phyloP scores from a whole-genome alignment of 495 filamentous ascomycete species.

The Annulohypoxylon maeteangense region DNA sequence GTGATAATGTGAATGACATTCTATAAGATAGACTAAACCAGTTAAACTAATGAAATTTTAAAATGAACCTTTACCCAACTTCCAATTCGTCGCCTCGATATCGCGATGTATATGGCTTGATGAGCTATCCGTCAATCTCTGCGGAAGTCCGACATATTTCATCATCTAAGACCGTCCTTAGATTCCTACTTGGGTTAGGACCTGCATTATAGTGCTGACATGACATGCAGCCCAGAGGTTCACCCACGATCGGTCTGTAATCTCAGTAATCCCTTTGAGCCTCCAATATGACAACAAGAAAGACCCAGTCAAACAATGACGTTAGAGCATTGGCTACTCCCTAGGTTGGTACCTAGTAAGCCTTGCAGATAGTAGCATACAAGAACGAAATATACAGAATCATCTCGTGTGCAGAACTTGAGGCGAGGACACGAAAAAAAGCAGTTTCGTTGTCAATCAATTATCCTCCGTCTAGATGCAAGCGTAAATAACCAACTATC shows the following conservation, averaged over 20 bases:
- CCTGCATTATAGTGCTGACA: neutral
- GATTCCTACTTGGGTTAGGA: neutral
- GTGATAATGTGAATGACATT: constrained; percentile 27
- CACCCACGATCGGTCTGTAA: neutral
- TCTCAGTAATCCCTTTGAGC: neutral
- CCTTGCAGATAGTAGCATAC: neutral
- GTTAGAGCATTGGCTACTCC: too few species aligned
- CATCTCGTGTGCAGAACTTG: neutral
- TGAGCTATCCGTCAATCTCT: neutral
- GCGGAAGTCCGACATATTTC: neutral
- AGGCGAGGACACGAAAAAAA: neutral
- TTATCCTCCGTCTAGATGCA: neutral
- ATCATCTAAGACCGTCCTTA: neutral
- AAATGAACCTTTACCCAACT: neutral
- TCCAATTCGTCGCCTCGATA: neutral
- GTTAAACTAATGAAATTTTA: neutral
- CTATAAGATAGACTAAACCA: neutral
- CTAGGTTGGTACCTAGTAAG: too few species aligned
- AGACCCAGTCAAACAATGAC: neutral
- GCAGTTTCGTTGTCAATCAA: neutral
- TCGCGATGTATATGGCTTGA: neutral
- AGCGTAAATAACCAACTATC: neutral
- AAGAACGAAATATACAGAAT: neutral
- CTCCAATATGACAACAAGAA: neutral
- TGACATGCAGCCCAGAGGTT: neutral